phyloP scores from a whole-genome alignment of 495 filamentous ascomycete species.

The Terfezia claveryi region DNA sequence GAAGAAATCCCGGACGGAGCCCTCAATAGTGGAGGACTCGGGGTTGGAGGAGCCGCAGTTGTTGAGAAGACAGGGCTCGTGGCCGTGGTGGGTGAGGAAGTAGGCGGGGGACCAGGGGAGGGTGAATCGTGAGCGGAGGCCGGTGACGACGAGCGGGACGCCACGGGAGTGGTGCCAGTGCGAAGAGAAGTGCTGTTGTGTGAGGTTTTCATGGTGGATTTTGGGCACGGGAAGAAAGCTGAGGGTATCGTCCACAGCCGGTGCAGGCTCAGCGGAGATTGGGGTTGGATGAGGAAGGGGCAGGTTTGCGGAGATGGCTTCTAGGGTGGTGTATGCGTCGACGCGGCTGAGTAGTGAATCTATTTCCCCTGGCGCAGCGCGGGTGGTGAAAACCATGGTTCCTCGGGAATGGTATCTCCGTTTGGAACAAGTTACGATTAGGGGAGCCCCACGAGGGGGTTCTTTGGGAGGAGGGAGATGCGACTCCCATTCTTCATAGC shows the following conservation, averaged over 20 bases:
- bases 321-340: not conserved
- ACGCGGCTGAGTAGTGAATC: not conserved
- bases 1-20: conserved; percentile 14
- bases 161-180: conserved; percentile 11
- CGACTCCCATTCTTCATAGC: conserved; percentile 15
- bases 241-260: conserved; percentile 1
- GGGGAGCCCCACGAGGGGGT: not conserved
- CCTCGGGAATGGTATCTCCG: conserved; percentile 6
- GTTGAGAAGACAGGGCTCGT: conserved; percentile 8
- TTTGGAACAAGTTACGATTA: conserved; percentile 5
- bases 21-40: not conserved
- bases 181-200: conserved; percentile 5
- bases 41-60: conserved; percentile 6
- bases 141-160: conserved; percentile 14
- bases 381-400: conserved; percentile 13
- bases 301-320: not conserved
- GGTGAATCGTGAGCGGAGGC: conserved; percentile 14
- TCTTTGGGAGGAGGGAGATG: not conserved
- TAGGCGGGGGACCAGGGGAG: conserved; percentile 16
- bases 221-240: conserved; percentile 14
- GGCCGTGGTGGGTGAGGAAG: conserved; percentile 13
- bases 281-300: not conserved
- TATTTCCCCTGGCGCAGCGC: conserved; percentile 11
- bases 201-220: conserved; percentile 2
- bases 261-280: not conserved